Evolutionary conservation across 768 basidiomycete species (phyloP).

Genomic region (Lentinula aciculospora): DNA sequence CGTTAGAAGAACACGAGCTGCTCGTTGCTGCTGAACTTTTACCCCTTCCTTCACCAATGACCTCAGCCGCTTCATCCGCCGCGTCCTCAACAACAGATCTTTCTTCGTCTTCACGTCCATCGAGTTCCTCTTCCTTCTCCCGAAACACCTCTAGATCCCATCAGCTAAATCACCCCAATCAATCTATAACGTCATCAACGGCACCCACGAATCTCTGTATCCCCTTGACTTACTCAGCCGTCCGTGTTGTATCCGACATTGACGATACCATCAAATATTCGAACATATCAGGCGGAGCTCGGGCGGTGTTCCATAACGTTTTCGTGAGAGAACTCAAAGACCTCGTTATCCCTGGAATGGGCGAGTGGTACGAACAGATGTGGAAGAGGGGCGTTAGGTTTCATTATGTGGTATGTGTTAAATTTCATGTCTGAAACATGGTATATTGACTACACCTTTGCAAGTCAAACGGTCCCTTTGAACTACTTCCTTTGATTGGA

Average conservation of each 20-base stretch:
- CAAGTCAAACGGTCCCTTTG: constrained; percentile 86
- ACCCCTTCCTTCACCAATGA: constrained; percentile 27
- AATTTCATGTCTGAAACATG: background rate
- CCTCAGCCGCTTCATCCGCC: constrained; percentile 3
- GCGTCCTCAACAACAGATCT: constrained; percentile 8
- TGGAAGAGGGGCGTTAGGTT: constrained; percentile 70
- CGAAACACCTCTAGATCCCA: background rate
- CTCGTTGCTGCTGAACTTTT: constrained; percentile 48
- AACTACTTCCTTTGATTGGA: constrained; percentile 71
- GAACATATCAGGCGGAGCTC: constrained; percentile 71
- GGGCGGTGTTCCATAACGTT: constrained; percentile 83
- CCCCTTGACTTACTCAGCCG: constrained; percentile 52
- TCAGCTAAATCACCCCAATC: background rate
- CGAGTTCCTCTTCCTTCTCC: background rate
- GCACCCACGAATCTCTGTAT: constrained; percentile 24
- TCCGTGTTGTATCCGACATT: constrained; percentile 88
- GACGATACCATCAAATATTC: constrained; percentile 90
- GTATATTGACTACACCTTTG: background rate
- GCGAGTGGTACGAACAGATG: constrained; percentile 68
- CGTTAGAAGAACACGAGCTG: constrained; percentile 47
- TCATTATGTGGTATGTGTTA: constrained; percentile 69
- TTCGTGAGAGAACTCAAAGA: constrained; percentile 85
- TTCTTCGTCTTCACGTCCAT: background rate
- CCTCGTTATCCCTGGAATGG: constrained; percentile 77
- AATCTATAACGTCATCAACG: background rate